Evolutionary conservation across 768 basidiomycete species (phyloP), one percentile per base, ranked within the genome.

Genomic region (Rhizopogon vulgaris): DNA sequence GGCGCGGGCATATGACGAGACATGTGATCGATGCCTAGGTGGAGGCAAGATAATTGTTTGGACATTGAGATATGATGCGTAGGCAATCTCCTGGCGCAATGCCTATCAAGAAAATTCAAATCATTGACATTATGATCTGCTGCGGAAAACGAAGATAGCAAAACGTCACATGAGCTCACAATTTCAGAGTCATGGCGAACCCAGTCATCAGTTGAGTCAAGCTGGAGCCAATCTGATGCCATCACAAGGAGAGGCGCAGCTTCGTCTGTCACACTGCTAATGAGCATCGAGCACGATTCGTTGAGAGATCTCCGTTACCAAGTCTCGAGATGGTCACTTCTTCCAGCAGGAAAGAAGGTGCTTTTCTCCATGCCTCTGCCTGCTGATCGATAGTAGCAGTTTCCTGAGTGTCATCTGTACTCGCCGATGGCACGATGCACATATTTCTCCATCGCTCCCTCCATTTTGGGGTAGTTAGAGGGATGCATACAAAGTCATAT

Each of bases 171-270:
- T 22, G 48, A 41, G 76, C 87, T 70, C 67, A 94, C 94, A 50
- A 95, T 88, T 71, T 95, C 96, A 41, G 93, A 87, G 64, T 99
- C 96, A 60, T 95, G 91, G 41, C 96, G 82, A 49, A 98, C 85
- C 78, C 94, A 92, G 60, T 93, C 91, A 68, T 97, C 94, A 0
- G 80, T 72, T 7, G 91, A 85, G 69, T 99, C 96, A 37, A 99
- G 75, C 66, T 96, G 92, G 3, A 99, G 77, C 96, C 96, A 99
- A 51, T 94, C 90, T 2, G 94, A 93, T 7, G 89, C 77, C 66
- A 96, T 79, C 4, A 76, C 85, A 12, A 90, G 82, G 36, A 88
- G 71, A 25, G 77, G 77, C 53, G 87, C 83, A 9, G 83, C 80
- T 60, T 92, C 88, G 66, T 90, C 90, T 91, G 59, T 43, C 54